Base-by-base conservation (phyloP, 2,329 filamentous ascomycete genomes). In the Apiospora aurea region DNA sequence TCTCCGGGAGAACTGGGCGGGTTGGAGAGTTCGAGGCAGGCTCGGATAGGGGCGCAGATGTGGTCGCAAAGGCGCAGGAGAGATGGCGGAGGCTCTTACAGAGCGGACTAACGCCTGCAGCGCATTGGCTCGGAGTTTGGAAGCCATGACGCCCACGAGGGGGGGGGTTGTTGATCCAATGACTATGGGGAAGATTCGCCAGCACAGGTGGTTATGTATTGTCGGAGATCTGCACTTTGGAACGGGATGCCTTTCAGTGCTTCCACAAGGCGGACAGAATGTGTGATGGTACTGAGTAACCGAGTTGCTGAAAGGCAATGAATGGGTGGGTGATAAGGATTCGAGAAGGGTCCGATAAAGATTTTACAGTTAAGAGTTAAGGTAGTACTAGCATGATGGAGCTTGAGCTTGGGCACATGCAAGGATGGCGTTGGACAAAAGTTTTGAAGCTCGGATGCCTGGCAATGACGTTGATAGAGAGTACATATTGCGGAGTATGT, bases 11-110 rank as follows among this genome's bases (percentile, higher is more conserved):
- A 70, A 41, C 49, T 75, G 71, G 1, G 67, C 67, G 26, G 78
- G 77, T 61, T 77, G 78, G 18, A 74, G 70, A 67, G 74, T 78
- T n/a, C 74, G 75, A 2, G 77, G 75, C 14, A 79, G 74, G 21
- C 71, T 73, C 53, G 77, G 75, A 70, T 75, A 74, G 2, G 76
- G 78, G 10, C 75, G 78, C 5, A 76, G 73, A 21, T 73, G 34
- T 43, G 72, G 72, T 21, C 51, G n/a, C 41, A 64, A 74, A 69
- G 13, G 70, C 69, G 57, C 75, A 38, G 47, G 44, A 68, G 57
- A 64, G 43, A 72, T 68, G 5, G 70, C 41, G 44, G 70, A 49
- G 10, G 72, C 57, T 41, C 46, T 72, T 4, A 74, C 71, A 38
- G 75, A 44, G 64, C 76, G 76, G 21, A 75, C 53, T 7, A 74